phyloP scores from a whole-genome alignment of 441 rosid genomes.

The Brassica balearica region DNA sequence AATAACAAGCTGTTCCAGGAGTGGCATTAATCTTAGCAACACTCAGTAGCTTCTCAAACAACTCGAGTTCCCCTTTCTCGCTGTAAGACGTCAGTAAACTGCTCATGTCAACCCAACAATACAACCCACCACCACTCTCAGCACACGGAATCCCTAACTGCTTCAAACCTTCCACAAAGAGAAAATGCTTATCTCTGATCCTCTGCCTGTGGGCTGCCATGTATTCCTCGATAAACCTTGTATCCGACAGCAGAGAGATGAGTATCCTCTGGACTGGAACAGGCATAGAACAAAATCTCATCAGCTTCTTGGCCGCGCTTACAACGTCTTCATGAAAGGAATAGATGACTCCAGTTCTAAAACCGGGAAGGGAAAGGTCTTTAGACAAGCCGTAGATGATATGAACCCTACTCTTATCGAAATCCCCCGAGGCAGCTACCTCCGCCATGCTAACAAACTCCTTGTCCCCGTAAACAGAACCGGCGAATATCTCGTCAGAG shows the following conservation, averaged over 20 bases:
- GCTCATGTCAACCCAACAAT: slow-evolving; percentile 87
- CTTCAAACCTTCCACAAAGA: slow-evolving; percentile 62
- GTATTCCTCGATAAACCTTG: slow-evolving; percentile 59
- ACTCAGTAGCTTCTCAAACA: slow-evolving; percentile 75
- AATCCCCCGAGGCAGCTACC: slow-evolving; percentile 60
- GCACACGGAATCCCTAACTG: slow-evolving; percentile 59
- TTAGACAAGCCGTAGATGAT: slow-evolving; percentile 85
- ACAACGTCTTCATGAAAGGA: slow-evolving; percentile 69
- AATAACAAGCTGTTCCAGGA: slow-evolving; percentile 90
- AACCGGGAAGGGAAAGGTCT: slow-evolving; percentile 88
- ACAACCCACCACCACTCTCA: slow-evolving; percentile 65
- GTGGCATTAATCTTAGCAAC: slow-evolving; percentile 81
- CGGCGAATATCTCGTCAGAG: slow-evolving; percentile 88
- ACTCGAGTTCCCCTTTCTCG: slow-evolving; percentile 87
- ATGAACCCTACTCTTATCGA: slow-evolving; percentile 85
- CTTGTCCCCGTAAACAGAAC: slow-evolving; percentile 66
- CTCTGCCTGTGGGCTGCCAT: slow-evolving; percentile 57
- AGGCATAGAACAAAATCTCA: slow-evolving; percentile 69
- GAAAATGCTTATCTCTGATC: slow-evolving; percentile 49
- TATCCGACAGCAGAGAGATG: slow-evolving; percentile 65
- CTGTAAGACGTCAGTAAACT: slow-evolving; percentile 65
- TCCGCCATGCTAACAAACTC: slow-evolving; percentile 90
- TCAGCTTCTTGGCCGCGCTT: slow-evolving; percentile 63
- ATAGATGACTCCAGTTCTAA: slow-evolving; percentile 81
- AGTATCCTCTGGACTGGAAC: slow-evolving; percentile 69